A percentile compares a stretch with the other conserved stretches of the same genome.
phyloP scores from a whole-genome alignment of 2,329 filamentous ascomycete genomes.

The Exophiala dermatitidis region DNA sequence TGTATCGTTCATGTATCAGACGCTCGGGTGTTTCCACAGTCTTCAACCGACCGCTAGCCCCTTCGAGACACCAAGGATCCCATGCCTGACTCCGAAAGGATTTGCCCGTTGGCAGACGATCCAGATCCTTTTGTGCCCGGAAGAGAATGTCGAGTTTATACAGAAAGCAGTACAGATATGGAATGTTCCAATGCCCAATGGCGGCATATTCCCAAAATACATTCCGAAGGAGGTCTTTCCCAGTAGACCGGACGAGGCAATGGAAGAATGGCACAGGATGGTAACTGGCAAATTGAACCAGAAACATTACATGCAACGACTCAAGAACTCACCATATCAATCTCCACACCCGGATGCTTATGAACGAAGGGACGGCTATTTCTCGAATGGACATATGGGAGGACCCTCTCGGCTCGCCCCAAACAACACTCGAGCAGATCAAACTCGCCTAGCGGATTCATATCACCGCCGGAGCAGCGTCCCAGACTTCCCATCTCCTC shows the following conservation, averaged over 20 bases:
- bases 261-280: slow-evolving; percentile 75
- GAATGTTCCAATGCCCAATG: slow-evolving; percentile 65
- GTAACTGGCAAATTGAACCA: slow-evolving; percentile 64
- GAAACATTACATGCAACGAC: slow-evolving; percentile 46
- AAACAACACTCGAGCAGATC: slow-evolving; percentile 20
- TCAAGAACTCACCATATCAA: slow-evolving; percentile 28
- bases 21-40: slow-evolving; percentile 81
- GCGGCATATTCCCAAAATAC: slow-evolving; percentile 52
- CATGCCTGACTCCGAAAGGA: slow-evolving; percentile 72
- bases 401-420: slow-evolving; percentile 10
- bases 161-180: slow-evolving; percentile 74
- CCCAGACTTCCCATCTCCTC: slow-evolving; percentile 23
- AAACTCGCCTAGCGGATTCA: slow-evolving; percentile 11
- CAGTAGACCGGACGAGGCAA: slow-evolving; percentile 63
- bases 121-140: slow-evolving; percentile 76
- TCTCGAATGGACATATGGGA: slow-evolving; percentile 12
- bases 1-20: slow-evolving; percentile 88
- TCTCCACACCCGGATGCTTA: slow-evolving; percentile 29
- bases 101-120: slow-evolving; percentile 94
- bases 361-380: slow-evolving; percentile 24
- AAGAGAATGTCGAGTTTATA: slow-evolving; percentile 78
- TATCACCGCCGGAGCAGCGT: slow-evolving; percentile 24
- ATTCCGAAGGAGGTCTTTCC: slow-evolving; percentile 68
- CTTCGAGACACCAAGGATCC: slow-evolving; percentile 68
- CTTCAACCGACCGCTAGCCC: slow-evolving; percentile 65